A percentile compares a stretch with the other conserved stretches of the same genome.
These are phyloP conservation scores for Peterozyma xylosa DNA, from an alignment of 805 yeast species.

Conservation along the genomic window DNA sequence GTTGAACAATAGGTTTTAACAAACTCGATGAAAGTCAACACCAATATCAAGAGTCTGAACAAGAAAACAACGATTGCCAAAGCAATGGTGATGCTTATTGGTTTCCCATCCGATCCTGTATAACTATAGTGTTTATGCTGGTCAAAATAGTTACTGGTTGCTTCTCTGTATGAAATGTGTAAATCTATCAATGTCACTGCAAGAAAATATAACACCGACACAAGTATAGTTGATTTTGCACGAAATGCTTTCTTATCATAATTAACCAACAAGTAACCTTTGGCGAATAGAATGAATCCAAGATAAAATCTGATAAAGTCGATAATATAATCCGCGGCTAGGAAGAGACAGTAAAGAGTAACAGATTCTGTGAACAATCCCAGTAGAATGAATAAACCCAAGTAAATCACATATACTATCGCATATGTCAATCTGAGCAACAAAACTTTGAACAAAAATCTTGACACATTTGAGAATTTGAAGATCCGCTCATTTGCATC, in stretches of 20 bases:
- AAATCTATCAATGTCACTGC: background rate
- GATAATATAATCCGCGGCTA: slow-evolving; percentile 3
- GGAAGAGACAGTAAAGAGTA: slow-evolving; percentile 3
- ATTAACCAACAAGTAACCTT: slow-evolving; percentile 4
- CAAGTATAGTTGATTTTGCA: background rate
- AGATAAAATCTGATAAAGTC: slow-evolving; percentile 5
- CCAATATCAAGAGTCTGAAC: too few relatives aligned
- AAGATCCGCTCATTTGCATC: background rate
- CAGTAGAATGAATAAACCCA: slow-evolving; percentile 3
- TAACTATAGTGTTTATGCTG: too few relatives aligned
- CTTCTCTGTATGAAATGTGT: too few relatives aligned
- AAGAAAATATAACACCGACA: slow-evolving; percentile 1
- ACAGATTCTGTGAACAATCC: slow-evolving; percentile 1
- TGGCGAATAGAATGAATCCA: slow-evolving; percentile 2
- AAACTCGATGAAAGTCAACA: too few relatives aligned
- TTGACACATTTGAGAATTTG: slow-evolving; percentile 6
- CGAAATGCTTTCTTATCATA: background rate
- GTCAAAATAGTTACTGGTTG: too few relatives aligned
- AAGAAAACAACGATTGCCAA: too few relatives aligned
- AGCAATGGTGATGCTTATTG: too few relatives aligned
- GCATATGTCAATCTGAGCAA: slow-evolving; percentile 2
- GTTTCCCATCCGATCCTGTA: too few relatives aligned
- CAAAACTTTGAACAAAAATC: slow-evolving; percentile 1
- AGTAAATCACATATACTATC: slow-evolving; percentile 1
- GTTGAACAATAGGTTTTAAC: too few relatives aligned